Conservation (phyloP, 1,139 yeast species). For the Yamadazyma sp. region DNA sequence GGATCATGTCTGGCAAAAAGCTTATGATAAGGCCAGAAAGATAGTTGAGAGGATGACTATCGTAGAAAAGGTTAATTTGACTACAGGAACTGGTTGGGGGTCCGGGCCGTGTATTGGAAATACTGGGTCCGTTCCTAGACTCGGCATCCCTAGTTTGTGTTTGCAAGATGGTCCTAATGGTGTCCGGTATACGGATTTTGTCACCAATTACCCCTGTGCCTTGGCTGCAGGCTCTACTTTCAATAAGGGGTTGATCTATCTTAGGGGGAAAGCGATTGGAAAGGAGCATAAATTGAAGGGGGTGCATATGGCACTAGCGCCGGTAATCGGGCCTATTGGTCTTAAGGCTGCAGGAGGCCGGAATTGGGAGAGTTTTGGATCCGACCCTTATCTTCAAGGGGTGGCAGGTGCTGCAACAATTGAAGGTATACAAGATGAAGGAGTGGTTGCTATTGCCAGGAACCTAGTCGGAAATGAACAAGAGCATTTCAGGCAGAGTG, state of each 20-base stretch:
- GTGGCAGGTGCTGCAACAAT: conserved; percentile 53
- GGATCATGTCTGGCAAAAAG: conserved; percentile 53
- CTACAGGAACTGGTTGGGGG: conserved; percentile 69
- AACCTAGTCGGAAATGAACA: conserved; percentile 65
- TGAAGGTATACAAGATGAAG: conserved; percentile 58
- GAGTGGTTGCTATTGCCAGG: conserved; percentile 55
- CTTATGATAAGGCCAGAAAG: conserved; percentile 55
- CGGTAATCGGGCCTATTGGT: conserved; percentile 66
- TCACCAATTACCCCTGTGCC: conserved; percentile 60
- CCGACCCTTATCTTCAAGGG: conserved; percentile 66
- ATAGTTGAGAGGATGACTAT: conserved; percentile 55
- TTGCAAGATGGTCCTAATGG: conserved; percentile 69
- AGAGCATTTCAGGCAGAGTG: conserved; percentile 61
- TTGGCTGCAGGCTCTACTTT: conserved; percentile 60
- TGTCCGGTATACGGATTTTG: conserved; percentile 57
- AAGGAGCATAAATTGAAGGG: conserved; percentile 56
- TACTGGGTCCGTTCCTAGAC: conserved; percentile 58
- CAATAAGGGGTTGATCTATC: conserved; percentile 51
- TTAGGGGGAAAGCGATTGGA: conserved; percentile 60
- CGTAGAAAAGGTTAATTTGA: conserved; percentile 59
- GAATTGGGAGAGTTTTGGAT: conserved; percentile 67
- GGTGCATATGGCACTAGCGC: conserved; percentile 62
- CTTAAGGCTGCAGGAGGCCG: conserved; percentile 63
- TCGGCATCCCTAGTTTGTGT: conserved; percentile 58
- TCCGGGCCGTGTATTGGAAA: conserved; percentile 66